These are phyloP conservation scores for Phialophora verrucosa DNA, from an alignment of 2,329 filamentous ascomycete genomes.

Conservation along the genomic window DNA sequence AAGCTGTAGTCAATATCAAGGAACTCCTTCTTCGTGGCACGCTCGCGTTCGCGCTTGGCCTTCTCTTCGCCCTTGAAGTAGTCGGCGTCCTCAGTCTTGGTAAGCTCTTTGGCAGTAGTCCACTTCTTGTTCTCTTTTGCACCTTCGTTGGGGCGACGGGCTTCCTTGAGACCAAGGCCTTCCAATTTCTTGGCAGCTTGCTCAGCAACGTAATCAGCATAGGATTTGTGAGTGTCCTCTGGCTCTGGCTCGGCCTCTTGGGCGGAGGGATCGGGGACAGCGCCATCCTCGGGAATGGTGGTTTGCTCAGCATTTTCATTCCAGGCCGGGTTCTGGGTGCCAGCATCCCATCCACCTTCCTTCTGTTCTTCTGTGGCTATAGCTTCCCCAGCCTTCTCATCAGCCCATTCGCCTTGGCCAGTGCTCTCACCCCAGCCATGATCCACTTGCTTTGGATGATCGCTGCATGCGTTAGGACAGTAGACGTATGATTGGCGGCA, in stretches of 20 bases:
- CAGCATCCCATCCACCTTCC: constrained; percentile 60
- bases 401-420: constrained; percentile 82
- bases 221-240: constrained; percentile 89
- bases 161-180: constrained; percentile 66
- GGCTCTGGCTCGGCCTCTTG: constrained; percentile 53
- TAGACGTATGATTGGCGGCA: neutral
- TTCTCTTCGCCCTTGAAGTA: constrained; percentile 82
- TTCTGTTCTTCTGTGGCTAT: constrained; percentile 87
- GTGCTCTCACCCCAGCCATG: constrained; percentile 87
- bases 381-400: constrained; percentile 88
- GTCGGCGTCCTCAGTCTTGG: constrained; percentile 65
- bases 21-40: constrained; percentile 82
- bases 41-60: constrained; percentile 80
- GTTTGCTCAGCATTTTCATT: constrained; percentile 39
- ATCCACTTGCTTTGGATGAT: constrained; percentile 61
- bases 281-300: constrained; percentile 36
- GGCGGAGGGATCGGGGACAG: constrained; percentile 28
- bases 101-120: constrained; percentile 49
- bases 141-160: constrained; percentile 93
- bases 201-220: constrained; percentile 83
- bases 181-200: constrained; percentile 76
- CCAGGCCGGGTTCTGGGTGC: constrained; percentile 42
- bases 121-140: constrained; percentile 74
- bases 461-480: constrained; percentile 44
- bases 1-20: constrained; percentile 87